A percentile compares a stretch with the other conserved stretches of the same genome.
Evolutionary conservation across 2,329 filamentous ascomycete species (phyloP).

Genomic region (Stachybotrys elegans): DNA sequence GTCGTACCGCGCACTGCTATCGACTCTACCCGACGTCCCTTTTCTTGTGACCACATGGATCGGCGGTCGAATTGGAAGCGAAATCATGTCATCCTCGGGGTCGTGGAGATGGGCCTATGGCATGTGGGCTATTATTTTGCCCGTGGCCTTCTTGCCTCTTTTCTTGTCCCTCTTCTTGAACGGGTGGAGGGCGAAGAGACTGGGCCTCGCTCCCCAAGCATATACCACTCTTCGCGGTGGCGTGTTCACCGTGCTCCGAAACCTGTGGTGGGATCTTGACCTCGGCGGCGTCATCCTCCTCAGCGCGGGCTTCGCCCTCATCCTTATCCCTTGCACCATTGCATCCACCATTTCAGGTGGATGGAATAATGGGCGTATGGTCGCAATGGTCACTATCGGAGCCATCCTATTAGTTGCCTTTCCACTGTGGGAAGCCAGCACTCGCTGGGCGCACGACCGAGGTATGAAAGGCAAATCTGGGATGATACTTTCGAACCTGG

Average conservation of each 20-base stretch:
- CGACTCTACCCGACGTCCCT: slow-evolving; percentile 52
- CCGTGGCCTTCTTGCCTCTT: slow-evolving; percentile 49
- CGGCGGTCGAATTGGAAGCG: slow-evolving; percentile 32
- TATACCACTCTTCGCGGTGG: slow-evolving; percentile 3
- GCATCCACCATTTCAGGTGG: slow-evolving; percentile 22
- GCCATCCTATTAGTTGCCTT: slow-evolving; percentile 41
- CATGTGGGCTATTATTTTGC: slow-evolving; percentile 56
- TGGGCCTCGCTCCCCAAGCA: slow-evolving; percentile 6
- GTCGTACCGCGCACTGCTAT: slow-evolving; percentile 54
- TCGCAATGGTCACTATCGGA: slow-evolving; percentile 45
- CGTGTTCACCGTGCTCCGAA: background rate
- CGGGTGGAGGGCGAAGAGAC: slow-evolving; percentile 43
- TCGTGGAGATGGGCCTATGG: slow-evolving; percentile 61
- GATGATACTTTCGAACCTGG: slow-evolving; percentile 22
- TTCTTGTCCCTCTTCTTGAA: slow-evolving; percentile 46
- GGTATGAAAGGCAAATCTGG: slow-evolving; percentile 32
- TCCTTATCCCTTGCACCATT: slow-evolving; percentile 45
- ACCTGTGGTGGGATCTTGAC: slow-evolving; percentile 19
- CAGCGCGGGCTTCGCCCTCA: slow-evolving; percentile 43
- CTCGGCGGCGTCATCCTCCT: slow-evolving; percentile 45
- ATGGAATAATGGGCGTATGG: slow-evolving; percentile 36
- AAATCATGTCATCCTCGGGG: slow-evolving; percentile 31
- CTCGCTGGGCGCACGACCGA: slow-evolving; percentile 30
- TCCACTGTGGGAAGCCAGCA: slow-evolving; percentile 49
- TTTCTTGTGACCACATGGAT: slow-evolving; percentile 59